phyloP scores from a whole-genome alignment of 164 flowering plant genomes.

The Cinnamomum chago region DNA sequence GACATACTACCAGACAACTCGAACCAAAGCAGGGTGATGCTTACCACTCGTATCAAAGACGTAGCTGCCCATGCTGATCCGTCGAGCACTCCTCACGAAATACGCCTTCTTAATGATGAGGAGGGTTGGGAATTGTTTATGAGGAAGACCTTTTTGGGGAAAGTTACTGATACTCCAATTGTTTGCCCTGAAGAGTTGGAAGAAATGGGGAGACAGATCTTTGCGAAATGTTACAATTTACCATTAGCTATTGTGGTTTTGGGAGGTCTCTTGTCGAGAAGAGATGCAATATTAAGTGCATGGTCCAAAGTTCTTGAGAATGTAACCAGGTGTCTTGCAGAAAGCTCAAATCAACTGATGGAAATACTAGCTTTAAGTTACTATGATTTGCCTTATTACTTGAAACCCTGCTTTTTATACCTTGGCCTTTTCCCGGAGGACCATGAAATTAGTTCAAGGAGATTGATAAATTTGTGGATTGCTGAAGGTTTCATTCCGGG shows the following conservation, averaged over 20 bases:
- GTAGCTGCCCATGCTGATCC: slow-evolving; percentile 19
- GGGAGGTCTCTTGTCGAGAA: slow-evolving; percentile 44
- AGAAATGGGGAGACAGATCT: not conserved
- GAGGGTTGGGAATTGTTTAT: not conserved
- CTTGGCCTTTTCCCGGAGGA: not conserved
- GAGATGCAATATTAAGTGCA: slow-evolving; percentile 18
- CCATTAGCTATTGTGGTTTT: slow-evolving; percentile 44
- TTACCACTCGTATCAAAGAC: slow-evolving; percentile 34
- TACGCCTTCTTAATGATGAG: not conserved
- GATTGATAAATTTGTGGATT: not conserved
- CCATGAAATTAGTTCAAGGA: not conserved
- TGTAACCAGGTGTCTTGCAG: slow-evolving; percentile 13
- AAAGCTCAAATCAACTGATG: not conserved
- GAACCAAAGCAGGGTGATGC: slow-evolving; percentile 30
- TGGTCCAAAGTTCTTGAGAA: slow-evolving; percentile 38
- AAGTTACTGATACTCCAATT: not conserved
- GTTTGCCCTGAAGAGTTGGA: not conserved
- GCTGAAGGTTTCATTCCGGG: not conserved
- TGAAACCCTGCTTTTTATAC: no score
- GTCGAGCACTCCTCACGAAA: not conserved
- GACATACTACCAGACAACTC: slow-evolving; percentile 35
- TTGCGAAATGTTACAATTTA: slow-evolving; percentile 29
- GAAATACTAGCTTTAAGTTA: not conserved
- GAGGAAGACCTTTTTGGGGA: not conserved
- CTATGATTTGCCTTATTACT: not conserved